Evolutionary conservation across 2,329 filamentous ascomycete species (phyloP).

Genomic region (Aspergillus sp.): DNA sequence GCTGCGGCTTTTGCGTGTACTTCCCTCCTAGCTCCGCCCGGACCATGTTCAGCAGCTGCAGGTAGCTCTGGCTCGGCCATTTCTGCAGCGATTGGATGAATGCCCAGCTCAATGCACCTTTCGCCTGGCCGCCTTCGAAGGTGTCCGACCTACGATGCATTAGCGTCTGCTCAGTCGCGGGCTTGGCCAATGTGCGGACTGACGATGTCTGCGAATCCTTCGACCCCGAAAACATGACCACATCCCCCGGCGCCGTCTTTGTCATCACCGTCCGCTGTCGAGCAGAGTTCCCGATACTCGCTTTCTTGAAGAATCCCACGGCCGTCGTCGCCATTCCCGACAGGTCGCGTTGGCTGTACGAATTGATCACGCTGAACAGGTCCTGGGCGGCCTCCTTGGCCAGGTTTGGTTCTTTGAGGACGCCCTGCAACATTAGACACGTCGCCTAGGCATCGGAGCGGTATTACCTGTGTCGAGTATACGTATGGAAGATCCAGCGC

Average conservation of each 20-base stretch:
- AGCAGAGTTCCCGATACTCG: slow-evolving; percentile 65
- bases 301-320: slow-evolving; percentile 81
- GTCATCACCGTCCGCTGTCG: slow-evolving; percentile 73
- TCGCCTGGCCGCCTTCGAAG: slow-evolving; percentile 77
- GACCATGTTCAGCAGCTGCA: slow-evolving; percentile 87
- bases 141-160: slow-evolving; percentile 63
- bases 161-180: neutral
- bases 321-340: slow-evolving; percentile 69
- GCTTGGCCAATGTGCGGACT: slow-evolving; percentile 7
- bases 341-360: slow-evolving; percentile 75
- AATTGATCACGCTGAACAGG: slow-evolving; percentile 55
- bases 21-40: slow-evolving; percentile 77
- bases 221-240: slow-evolving; percentile 94
- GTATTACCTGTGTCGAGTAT: slow-evolving; percentile 51
- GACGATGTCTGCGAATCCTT: slow-evolving; percentile 78
- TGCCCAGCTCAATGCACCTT: slow-evolving; percentile 94
- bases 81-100: slow-evolving; percentile 84
- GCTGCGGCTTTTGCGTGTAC: slow-evolving; percentile 90
- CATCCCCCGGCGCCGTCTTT: slow-evolving; percentile 88
- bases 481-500: slow-evolving; percentile 60
- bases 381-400: slow-evolving; percentile 59
- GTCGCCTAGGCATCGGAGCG: neutral
- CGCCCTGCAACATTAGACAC: slow-evolving; percentile 28
- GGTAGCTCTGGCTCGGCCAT: slow-evolving; percentile 88
- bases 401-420: slow-evolving; percentile 59